Conservation (phyloP, 306 rosid species). For the Trifolium subterraneum region DNA sequence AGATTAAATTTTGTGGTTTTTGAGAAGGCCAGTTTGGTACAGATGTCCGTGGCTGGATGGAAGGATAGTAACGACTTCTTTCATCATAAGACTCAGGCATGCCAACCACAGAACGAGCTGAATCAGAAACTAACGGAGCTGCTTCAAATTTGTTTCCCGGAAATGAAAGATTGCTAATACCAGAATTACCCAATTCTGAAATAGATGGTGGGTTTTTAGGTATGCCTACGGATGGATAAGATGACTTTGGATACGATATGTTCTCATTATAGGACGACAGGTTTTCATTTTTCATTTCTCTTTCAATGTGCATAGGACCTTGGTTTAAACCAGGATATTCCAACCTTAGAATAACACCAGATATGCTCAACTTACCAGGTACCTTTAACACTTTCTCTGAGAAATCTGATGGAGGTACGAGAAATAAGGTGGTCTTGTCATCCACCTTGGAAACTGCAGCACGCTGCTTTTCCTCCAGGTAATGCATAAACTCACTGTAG, state of each 20-base stretch:
- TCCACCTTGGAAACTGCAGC: conserved; percentile 96
- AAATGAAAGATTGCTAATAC: conserved; percentile 52
- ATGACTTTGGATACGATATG: conserved; percentile 51
- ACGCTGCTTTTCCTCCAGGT: conserved; percentile 90
- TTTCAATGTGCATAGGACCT: conserved; percentile 56
- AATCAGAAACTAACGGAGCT: conserved; percentile 52
- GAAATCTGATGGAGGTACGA: conserved; percentile 96
- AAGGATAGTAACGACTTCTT: conserved; percentile 62
- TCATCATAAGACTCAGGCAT: conserved; percentile 55
- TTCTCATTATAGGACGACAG: conserved; percentile 50
- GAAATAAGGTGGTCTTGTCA: conserved; percentile 88
- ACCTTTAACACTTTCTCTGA: conserved; percentile 89
- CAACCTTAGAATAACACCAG: conserved; percentile 91
- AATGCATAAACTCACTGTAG: conserved; percentile 94
- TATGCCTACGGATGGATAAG: conserved; percentile 43
- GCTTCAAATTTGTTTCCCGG: conserved; percentile 55
- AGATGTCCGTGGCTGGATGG: conserved; percentile 46
- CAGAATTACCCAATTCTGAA: conserved; percentile 57
- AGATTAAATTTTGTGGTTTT: conserved; percentile 54
- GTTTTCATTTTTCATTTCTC: conserved; percentile 54
- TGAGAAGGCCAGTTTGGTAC: conserved; percentile 63
- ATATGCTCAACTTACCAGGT: conserved; percentile 93
- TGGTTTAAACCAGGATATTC: conserved; percentile 69
- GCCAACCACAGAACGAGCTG: conserved; percentile 47
- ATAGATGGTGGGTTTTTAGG: conserved; percentile 48